Base-by-base conservation (phyloP, 192 early-diverging fungal genomes). In the Glomus cerebriforme region DNA sequence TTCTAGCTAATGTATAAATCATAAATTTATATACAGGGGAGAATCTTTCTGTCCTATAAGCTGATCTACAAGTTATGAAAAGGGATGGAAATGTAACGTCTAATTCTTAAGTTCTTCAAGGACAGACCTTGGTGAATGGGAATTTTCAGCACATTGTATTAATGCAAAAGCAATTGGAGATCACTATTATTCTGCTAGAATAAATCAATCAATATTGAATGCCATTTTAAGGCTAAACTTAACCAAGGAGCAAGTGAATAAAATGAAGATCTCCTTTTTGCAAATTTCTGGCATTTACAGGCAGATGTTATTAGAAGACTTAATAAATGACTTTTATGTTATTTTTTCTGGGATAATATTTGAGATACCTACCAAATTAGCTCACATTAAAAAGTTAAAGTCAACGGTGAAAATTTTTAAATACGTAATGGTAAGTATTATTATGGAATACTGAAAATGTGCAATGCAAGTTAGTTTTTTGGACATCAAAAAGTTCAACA, bases 171-270 rank as follows among this genome's bases (percentile, higher is more conserved):
- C 34, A 24, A 75, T 70, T 69, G 2, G 54, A 24, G 74, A 75
- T 19, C 60, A 24, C 22, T 75, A 24, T 13, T 7, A 22, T 34
- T 75, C 74, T 63, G 12, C 26, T 7, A 32, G 59, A 32, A 7
- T 75, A 27, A 75, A 75, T 35, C 74, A 75, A 24, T 69, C 74
- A 63, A 75, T 24, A n/a, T 54, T 74, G 73, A 74, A 74, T 59
- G 58, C 60, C 60, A 63, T 27, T 2, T 10, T 27, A 0, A 34
- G 64, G 17, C 4, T 66, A 17, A 66, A 29, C 4, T 8, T 66
- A 29, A 66, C 27, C 7, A 7, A 66, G 7, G 27, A 29, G 7
- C 27, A 66, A 66, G 64, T 66, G 24, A 29, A 65, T 8, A 65
- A 65, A 65, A 65, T 26, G 0, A 65, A 65, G 7, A 29, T 65